Conservation (phyloP, 192 early-diverging fungal species). For the Mortierella claussenii region DNA sequence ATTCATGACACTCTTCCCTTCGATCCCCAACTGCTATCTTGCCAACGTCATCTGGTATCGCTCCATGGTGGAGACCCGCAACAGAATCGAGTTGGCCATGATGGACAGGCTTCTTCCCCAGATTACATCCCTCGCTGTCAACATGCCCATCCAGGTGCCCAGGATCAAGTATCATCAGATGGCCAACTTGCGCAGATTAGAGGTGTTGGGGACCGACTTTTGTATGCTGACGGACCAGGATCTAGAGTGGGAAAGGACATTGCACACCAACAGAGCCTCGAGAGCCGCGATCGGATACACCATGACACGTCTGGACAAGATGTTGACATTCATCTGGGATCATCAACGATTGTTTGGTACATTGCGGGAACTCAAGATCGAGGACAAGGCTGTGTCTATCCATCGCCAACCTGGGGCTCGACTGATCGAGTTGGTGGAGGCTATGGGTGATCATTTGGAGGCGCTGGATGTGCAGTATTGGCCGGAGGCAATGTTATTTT, state of each 20-base stretch:
- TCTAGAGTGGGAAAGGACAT: constrained; percentile 1
- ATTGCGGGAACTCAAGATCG: constrained; percentile 37
- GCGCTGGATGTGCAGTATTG: constrained; percentile 32
- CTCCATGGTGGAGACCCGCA: constrained; percentile 36
- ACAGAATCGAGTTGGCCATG: constrained; percentile 43
- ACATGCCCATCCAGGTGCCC: constrained; percentile 38
- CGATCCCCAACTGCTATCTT: constrained; percentile 48
- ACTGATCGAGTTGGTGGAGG: constrained; percentile 42
- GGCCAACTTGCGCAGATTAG: constrained; percentile 26
- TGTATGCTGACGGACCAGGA: constrained; percentile 24
- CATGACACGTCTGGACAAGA: constrained; percentile 22
- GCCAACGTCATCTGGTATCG: constrained; percentile 44
- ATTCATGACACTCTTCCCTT: constrained; percentile 48
- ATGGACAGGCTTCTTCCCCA: constrained; percentile 27
- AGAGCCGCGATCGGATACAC: background rate
- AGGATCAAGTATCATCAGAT: constrained; percentile 18
- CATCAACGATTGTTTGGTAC: constrained; percentile 38
- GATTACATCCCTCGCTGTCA: constrained; percentile 17
- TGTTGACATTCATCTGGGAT: constrained; percentile 42
- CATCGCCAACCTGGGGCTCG: background rate
- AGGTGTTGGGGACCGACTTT: constrained; percentile 28
- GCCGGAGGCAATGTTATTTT: constrained; percentile 36
- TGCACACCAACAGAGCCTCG: background rate
- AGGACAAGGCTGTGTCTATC: background rate
- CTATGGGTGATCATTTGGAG: constrained; percentile 40